phyloP scores from a whole-genome alignment of 2,329 filamentous ascomycete species.

The Colletotrichum tanaceti region DNA sequence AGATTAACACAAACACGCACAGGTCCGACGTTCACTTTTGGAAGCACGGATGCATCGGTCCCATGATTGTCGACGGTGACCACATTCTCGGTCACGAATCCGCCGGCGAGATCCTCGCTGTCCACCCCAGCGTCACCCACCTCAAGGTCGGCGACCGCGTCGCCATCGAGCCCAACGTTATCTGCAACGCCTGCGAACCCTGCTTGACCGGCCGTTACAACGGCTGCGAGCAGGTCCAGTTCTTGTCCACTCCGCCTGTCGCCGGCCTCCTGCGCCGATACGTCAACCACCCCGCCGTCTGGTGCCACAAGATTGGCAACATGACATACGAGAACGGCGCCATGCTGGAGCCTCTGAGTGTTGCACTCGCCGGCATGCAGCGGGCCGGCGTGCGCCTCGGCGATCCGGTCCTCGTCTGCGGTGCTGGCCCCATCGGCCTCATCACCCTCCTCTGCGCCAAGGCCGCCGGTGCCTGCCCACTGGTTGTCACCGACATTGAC shows the following conservation, averaged over 20 bases:
- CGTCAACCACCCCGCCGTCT: conserved; percentile 92
- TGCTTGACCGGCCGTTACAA: conserved; percentile 96
- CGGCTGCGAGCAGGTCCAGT: conserved; percentile 86
- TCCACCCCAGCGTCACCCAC: conserved; percentile 80
- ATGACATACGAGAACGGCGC: conserved; percentile 94
- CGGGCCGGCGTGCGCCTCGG: conserved; percentile 83
- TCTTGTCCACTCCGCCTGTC: conserved; percentile 91
- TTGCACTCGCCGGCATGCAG: conserved; percentile 89
- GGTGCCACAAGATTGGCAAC: conserved; percentile 95
- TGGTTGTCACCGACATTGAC: conserved; percentile 96
- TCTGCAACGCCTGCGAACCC: conserved; percentile 90
- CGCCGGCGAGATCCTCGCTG: conserved; percentile 83
- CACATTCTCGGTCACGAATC: conserved; percentile 97
- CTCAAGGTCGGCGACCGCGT: conserved; percentile 90
- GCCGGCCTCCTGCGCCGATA: conserved; percentile 89
- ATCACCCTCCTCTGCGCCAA: conserved; percentile 86
- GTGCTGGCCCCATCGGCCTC: conserved; percentile 92
- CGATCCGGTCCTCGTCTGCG: conserved; percentile 89
- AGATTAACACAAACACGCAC: conserved; percentile 40
- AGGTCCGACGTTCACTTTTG: conserved; percentile 98
- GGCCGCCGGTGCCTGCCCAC: conserved; percentile 88
- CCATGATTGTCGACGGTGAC: conserved; percentile 89
- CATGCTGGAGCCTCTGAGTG: conserved; percentile 88
- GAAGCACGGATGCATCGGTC: conserved; percentile 94
- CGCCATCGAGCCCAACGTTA: conserved; percentile 93